These are phyloP conservation scores for Geotrichum bryndzae DNA, from an alignment of 1,139 yeast species.

Conservation along the genomic window DNA sequence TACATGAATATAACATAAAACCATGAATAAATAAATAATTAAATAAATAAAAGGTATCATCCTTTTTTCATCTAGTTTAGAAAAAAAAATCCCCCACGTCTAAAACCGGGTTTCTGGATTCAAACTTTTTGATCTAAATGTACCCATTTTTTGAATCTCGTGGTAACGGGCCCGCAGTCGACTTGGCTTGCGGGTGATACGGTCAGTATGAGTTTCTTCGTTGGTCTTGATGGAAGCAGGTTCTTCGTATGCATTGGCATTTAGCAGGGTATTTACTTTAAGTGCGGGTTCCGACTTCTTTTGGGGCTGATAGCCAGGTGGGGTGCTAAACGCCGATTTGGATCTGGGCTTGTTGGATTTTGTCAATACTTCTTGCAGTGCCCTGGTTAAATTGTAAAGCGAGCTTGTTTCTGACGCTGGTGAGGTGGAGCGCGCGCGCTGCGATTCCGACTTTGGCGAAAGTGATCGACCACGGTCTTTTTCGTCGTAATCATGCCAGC, in stretches of 20 bases:
- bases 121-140: conserved; percentile 1
- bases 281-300: background rate
- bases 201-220: background rate
- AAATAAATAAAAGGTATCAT: background rate
- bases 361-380: conserved; percentile 30
- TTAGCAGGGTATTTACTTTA: background rate
- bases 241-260: background rate
- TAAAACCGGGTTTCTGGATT: conserved; percentile 1
- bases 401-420: conserved; percentile 21
- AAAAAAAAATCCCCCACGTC: background rate
- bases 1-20: background rate
- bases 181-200: background rate
- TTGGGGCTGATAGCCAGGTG: background rate
- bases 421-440: conserved; percentile 2
- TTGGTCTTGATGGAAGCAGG: background rate
- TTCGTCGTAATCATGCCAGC: conserved; percentile 26
- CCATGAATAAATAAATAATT: background rate
- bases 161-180: background rate
- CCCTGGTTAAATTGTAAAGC: conserved; percentile 29
- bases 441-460: background rate
- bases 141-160: background rate
- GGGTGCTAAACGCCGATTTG: background rate
- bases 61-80: too few relatives aligned
- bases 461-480: conserved; percentile 1
- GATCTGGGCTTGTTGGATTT: background rate